Evolutionary conservation across 257 asterid genomes (phyloP), one percentile per base, ranked within the genome.

Genomic region (Solanum dulcamara): DNA sequence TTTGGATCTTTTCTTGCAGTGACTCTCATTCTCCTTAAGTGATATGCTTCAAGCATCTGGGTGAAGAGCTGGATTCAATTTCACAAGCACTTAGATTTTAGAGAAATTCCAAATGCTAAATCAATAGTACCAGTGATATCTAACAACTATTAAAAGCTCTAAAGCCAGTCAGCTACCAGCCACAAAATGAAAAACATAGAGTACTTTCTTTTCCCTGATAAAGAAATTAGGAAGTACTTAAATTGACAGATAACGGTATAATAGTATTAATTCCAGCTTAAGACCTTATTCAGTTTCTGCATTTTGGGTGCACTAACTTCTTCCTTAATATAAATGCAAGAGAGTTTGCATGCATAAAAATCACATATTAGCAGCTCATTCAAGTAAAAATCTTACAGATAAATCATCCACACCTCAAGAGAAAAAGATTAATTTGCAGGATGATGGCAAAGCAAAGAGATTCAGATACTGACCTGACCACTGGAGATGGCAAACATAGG

Each of bases 401-500:
- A 74, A 46, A 26, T 44, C 82, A 7, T 75, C 60, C 60, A 14
- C 37, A 10, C 57, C 57, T n/a, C 26, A 11, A 77, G 55, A 81
- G 53, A 83, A 77, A 20, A 72, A 22, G 13, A 40, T 75, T 28
- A 48, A 75, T 42, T 14, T 75, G 81, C 35, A 26, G 55, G 85
- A 38, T 4, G 42, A 59, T n/a, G 37, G 35, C 71, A 77, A 77
- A 66, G 86, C 81, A 46, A 44, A 84, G 50, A 57, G 24, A 71
- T 80, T 32, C 15, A 80, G 84, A 66, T 38, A 88, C 72, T 55
- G 79, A 92, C 98, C 97, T 93, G 89, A 81, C 87, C 88, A 85
- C 87, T 92, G 40, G 81, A 72, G 79, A 90, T 72, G 28, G 85
- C 91, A 86, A 95, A 88, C 87, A 90, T 84, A 46, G 96, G 93